Conservation (phyloP, 164 flowering plant genomes). For the Nymphaea colorata region DNA sequence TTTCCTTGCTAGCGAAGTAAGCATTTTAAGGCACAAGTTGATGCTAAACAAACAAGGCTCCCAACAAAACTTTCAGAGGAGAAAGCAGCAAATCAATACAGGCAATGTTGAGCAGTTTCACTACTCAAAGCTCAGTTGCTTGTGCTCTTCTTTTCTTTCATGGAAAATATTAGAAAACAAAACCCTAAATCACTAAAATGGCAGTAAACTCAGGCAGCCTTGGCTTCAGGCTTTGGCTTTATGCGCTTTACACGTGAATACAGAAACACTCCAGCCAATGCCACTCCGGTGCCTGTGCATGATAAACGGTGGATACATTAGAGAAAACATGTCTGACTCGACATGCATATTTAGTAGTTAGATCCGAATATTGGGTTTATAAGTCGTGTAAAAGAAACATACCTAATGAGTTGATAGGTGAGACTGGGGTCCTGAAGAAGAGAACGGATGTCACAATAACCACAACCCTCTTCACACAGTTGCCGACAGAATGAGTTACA, state of each 20-base stretch:
- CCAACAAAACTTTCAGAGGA: no score
- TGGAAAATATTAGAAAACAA: not conserved
- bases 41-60: no score
- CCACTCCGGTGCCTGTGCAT: conserved; percentile 74
- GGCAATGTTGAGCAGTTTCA: no score
- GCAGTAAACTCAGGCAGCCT: not conserved
- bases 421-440: conserved; percentile 82
- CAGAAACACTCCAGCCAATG: conserved; percentile 89
- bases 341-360: no score
- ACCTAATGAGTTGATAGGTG: conserved; percentile 74
- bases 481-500: conserved; percentile 92
- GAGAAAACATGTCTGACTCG: no score
- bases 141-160: no score
- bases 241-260: conserved; percentile 82
- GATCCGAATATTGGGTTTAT: not conserved
- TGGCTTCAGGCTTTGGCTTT: conserved; percentile 43
- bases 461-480: conserved; percentile 94
- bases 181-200: not conserved
- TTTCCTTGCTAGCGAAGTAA: no score
- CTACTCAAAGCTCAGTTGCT: no score
- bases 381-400: conserved; percentile 5
- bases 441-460: conserved; percentile 84
- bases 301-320: not conserved
- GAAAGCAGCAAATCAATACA: no score
- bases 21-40: no score